Conservation (phyloP, 257 asterid genomes). For the Ehretia macrophylla region DNA sequence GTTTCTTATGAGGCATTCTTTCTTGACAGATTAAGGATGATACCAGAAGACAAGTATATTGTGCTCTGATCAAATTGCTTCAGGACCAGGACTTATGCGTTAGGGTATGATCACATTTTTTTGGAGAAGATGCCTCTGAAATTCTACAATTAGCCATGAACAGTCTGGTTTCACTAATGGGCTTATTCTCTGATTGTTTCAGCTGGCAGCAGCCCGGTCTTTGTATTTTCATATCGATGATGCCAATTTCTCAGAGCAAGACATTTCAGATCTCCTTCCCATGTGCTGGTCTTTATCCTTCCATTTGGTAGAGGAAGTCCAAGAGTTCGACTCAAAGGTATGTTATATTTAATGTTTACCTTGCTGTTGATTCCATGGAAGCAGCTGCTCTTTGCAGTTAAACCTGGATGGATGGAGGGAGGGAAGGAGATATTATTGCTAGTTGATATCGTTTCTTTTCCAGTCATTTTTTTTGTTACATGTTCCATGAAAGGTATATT, state of each 20-base stretch:
- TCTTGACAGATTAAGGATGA: conserved; percentile 74
- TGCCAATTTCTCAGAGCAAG: conserved; percentile 83
- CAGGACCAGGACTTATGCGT: conserved; percentile 90
- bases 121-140: not conserved
- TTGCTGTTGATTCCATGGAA: not conserved
- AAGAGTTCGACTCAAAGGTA: conserved; percentile 93
- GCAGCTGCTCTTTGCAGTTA: no score
- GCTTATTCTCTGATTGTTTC: conserved; percentile 26
- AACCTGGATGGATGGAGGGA: no score
- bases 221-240: conserved; percentile 91
- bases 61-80: conserved; percentile 86
- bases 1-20: conserved; percentile 5
- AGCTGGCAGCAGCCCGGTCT: conserved; percentile 94
- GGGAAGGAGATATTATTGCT: no score
- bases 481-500: no score
- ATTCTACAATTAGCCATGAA: not conserved
- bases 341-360: not conserved
- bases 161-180: conserved; percentile 1
- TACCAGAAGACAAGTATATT: conserved; percentile 81
- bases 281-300: conserved; percentile 87
- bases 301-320: conserved; percentile 81
- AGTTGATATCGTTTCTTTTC: no score
- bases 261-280: conserved; percentile 79
- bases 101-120: conserved; percentile 58
- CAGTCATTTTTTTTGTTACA: no score